A percentile compares a stretch with the other conserved stretches of the same genome.
These are phyloP conservation scores for Anisodus acutangulus DNA, from an alignment of 257 asterid species.

Conservation along the genomic window DNA sequence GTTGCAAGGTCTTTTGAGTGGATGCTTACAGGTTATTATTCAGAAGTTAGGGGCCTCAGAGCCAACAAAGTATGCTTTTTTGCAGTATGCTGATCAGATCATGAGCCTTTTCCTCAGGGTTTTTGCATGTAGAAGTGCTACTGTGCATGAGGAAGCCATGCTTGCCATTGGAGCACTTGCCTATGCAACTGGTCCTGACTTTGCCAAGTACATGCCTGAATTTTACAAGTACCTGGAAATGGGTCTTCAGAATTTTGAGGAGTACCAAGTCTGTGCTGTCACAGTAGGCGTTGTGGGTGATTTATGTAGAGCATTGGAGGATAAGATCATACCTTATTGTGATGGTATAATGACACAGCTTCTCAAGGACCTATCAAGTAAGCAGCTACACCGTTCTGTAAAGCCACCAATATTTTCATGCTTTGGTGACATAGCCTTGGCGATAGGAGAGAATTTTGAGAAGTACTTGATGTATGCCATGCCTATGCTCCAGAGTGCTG, in stretches of 20 bases:
- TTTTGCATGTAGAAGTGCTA: conserved; percentile 80
- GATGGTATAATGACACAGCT: conserved; percentile 86
- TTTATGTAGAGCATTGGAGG: conserved; percentile 84
- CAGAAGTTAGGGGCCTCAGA: conserved; percentile 73
- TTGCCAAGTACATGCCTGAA: conserved; percentile 75
- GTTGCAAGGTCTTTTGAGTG: conserved; percentile 79
- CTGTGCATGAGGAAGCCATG: conserved; percentile 92
- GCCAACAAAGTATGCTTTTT: conserved; percentile 58
- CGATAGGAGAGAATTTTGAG: conserved; percentile 79
- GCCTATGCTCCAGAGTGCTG: conserved; percentile 93
- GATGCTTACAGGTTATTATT: conserved; percentile 76
- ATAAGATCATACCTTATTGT: conserved; percentile 65
- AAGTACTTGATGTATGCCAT: conserved; percentile 79
- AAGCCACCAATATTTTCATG: conserved; percentile 87
- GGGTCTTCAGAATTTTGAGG: conserved; percentile 93
- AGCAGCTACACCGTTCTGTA: conserved; percentile 78
- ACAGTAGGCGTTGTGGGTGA: conserved; percentile 91
- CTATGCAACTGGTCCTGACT: conserved; percentile 65
- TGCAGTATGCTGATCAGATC: conserved; percentile 80
- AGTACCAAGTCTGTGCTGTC: conserved; percentile 85
- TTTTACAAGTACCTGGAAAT: conserved; percentile 80
- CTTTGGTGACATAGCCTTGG: conserved; percentile 84
- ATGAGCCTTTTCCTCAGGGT: conserved; percentile 73
- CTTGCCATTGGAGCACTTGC: conserved; percentile 90
- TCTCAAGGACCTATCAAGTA: conserved; percentile 73